These are phyloP conservation scores for Xanthoconium purpureum DNA, from an alignment of 768 basidiomycete genomes.

Conservation along the genomic window DNA sequence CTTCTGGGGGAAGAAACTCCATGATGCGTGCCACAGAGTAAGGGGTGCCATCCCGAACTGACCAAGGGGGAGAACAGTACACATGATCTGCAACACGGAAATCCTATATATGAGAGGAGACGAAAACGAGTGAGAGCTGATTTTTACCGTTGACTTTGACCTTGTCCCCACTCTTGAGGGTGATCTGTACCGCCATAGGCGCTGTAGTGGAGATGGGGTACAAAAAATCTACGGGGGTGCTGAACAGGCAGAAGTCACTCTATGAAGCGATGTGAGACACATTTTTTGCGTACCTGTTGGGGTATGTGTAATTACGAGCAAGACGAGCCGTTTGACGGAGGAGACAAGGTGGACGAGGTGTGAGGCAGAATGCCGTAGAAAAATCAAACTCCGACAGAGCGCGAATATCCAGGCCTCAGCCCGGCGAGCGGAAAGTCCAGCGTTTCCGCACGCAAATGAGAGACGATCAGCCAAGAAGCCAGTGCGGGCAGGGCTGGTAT, in stretches of 20 bases:
- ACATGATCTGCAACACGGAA: constrained; percentile 78
- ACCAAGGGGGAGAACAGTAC: constrained; percentile 93
- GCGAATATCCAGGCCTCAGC: constrained; percentile 30
- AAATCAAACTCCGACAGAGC: constrained; percentile 36
- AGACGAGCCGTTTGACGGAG: constrained; percentile 28
- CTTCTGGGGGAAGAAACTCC: constrained; percentile 87
- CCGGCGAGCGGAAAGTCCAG: not conserved
- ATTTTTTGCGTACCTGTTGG: constrained; percentile 26
- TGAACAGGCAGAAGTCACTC: constrained; percentile 2
- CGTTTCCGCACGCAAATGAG: not conserved
- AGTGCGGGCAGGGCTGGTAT: too few species aligned
- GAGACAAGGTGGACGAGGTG: constrained; percentile 37
- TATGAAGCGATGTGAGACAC: not conserved
- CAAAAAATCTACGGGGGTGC: constrained; percentile 27
- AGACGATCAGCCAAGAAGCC: too few species aligned
- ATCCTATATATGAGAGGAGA: constrained; percentile 15
- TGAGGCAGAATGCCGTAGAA: constrained; percentile 28
- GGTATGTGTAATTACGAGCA: constrained; percentile 19
- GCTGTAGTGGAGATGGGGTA: constrained; percentile 14
- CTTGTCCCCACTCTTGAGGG: constrained; percentile 79
- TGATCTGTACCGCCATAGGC: constrained; percentile 36
- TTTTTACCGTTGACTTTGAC: constrained; percentile 83
- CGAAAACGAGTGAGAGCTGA: constrained; percentile 11
- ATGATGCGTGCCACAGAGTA: constrained; percentile 96
- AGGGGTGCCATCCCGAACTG: constrained; percentile 88